Percentiles rank a stretch among this genome's conserved stretches.
These are phyloP conservation scores for Phytophthora litchii DNA, from an alignment of 352 stramenopile genomes.

Conservation along the genomic window DNA sequence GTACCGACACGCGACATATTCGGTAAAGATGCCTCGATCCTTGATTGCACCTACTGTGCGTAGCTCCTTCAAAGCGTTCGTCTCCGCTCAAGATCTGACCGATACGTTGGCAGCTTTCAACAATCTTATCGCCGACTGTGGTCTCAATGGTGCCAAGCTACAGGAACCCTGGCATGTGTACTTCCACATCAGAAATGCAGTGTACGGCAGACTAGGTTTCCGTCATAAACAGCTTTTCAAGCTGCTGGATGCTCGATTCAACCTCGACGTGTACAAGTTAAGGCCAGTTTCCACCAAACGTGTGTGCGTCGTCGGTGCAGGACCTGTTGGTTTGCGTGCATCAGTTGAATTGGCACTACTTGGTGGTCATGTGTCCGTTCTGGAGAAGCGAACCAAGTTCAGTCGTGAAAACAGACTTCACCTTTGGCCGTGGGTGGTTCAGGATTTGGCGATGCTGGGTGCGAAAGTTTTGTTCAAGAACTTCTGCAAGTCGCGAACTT, in stretches of 20 bases:
- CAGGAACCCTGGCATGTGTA: conserved; percentile 55
- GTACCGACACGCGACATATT: neutral
- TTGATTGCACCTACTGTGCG: conserved; percentile 11
- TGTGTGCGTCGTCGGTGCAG: conserved; percentile 71
- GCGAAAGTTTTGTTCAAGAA: conserved; percentile 76
- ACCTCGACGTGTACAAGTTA: conserved; percentile 45
- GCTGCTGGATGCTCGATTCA: conserved; percentile 56
- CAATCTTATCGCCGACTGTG: conserved; percentile 46
- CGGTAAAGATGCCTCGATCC: neutral
- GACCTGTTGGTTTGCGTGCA: conserved; percentile 68
- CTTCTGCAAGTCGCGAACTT: conserved; percentile 71
- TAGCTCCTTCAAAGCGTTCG: conserved; percentile 55
- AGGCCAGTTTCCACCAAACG: conserved; percentile 51
- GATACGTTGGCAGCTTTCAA: conserved; percentile 53
- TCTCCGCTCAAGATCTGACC: conserved; percentile 52
- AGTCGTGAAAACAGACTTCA: conserved; percentile 83
- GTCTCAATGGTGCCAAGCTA: conserved; percentile 42
- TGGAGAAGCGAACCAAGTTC: conserved; percentile 81
- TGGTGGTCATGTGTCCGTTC: conserved; percentile 63
- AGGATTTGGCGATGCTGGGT: conserved; percentile 71
- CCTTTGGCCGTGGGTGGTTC: conserved; percentile 80
- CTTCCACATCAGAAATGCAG: conserved; percentile 49
- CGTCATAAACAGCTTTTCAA: conserved; percentile 73
- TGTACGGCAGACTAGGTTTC: conserved; percentile 64
- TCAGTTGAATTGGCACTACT: conserved; percentile 73